Evolutionary conservation across 192 early-diverging fungal species (phyloP).

Genomic region (Rhizophagus clarus): DNA sequence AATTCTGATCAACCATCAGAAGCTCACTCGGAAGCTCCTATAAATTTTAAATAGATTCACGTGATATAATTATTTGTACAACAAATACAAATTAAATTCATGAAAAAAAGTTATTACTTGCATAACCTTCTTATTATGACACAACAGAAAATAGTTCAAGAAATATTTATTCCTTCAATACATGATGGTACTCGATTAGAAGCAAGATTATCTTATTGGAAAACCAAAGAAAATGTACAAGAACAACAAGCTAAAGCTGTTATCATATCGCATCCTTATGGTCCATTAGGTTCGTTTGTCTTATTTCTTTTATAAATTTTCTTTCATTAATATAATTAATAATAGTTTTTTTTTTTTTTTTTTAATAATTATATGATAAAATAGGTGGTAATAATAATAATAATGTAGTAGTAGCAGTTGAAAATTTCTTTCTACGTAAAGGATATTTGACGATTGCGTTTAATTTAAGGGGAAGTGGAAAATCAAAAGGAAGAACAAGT

Average conservation of each 20-base stretch:
- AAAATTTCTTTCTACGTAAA: conserved; percentile 12
- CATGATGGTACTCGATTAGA: conserved; percentile 22
- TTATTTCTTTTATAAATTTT: not conserved
- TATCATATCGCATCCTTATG: conserved; percentile 48
- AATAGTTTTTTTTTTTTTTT: not conserved
- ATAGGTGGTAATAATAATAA: conserved; percentile 25
- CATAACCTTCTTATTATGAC: too few species aligned
- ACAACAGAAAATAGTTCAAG: not conserved
- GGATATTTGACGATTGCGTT: conserved; percentile 40
- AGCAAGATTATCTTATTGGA: conserved; percentile 9
- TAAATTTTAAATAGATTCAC: too few species aligned
- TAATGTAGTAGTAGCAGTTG: conserved; percentile 23
- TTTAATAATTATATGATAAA: not conserved
- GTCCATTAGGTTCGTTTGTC: conserved; percentile 36
- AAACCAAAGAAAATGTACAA: not conserved
- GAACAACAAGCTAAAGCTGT: conserved; percentile 35
- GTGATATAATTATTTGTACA: too few species aligned
- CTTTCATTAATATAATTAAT: not conserved
- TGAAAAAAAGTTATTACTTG: not conserved
- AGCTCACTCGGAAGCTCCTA: too few species aligned
- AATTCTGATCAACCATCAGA: too few species aligned
- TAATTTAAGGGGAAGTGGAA: conserved; percentile 47
- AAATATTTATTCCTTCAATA: conserved; percentile 13
- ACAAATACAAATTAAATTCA: not conserved
- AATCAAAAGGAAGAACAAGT: conserved; percentile 43